These are phyloP conservation scores for Penicillium sp. DNA, from an alignment of 2,329 filamentous ascomycete genomes.

Conservation along the genomic window DNA sequence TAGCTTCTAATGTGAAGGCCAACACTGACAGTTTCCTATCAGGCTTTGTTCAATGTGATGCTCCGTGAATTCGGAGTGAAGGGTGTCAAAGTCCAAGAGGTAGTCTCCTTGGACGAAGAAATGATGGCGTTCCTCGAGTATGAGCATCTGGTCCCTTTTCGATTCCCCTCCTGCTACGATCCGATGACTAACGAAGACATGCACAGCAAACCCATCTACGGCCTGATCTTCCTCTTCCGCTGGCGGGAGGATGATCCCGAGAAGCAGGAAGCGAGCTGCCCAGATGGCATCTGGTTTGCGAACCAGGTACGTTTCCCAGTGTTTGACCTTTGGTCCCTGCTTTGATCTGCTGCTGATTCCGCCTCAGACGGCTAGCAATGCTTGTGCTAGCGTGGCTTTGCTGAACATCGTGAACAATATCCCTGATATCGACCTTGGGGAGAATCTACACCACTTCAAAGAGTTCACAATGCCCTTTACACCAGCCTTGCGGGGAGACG, in stretches of 20 bases:
- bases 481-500: conserved; percentile 75
- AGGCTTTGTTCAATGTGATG: conserved; percentile 87
- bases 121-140: conserved; percentile 69
- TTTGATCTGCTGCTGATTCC: background rate
- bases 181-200: conserved; percentile 12
- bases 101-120: conserved; percentile 73
- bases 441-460: conserved; percentile 75
- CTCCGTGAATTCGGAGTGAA: conserved; percentile 77
- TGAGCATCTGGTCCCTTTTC: conserved; percentile 28
- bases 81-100: conserved; percentile 75
- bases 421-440: conserved; percentile 68
- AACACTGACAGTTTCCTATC: background rate
- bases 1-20: background rate
- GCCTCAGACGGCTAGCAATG: conserved; percentile 75
- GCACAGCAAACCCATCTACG: conserved; percentile 73
- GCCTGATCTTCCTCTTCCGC: conserved; percentile 87
- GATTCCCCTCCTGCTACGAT: background rate
- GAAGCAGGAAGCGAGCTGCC: conserved; percentile 61
- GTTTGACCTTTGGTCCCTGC: conserved; percentile 10
- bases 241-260: conserved; percentile 65
- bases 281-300: conserved; percentile 83
- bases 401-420: conserved; percentile 94
- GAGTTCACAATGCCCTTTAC: conserved; percentile 70
- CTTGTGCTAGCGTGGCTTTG: conserved; percentile 90
- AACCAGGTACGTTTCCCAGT: conserved; percentile 70